phyloP scores from a whole-genome alignment of 768 basidiomycete genomes.

The Mycena rosella region DNA sequence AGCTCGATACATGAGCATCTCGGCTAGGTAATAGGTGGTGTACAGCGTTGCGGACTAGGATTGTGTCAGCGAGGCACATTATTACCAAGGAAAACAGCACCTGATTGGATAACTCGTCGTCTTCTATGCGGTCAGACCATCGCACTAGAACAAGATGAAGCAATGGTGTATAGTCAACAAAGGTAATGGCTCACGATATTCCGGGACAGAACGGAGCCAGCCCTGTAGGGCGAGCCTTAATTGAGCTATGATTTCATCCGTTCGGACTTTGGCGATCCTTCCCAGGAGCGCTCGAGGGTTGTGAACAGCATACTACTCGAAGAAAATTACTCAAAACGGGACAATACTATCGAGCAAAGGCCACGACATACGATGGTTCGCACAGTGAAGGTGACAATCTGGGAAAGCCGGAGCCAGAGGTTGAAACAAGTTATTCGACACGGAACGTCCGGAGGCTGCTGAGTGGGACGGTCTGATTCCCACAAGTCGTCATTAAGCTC shows the following conservation, averaged over 20 bases:
- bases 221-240: slow-evolving; percentile 77
- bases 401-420: slow-evolving; percentile 72
- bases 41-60: slow-evolving; percentile 63
- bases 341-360: slow-evolving; percentile 13
- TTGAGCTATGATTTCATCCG: slow-evolving; percentile 71
- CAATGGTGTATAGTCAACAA: slow-evolving; percentile 7
- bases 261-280: slow-evolving; percentile 64
- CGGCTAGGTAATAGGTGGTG: slow-evolving; percentile 68
- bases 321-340: neutral
- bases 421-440: slow-evolving; percentile 73
- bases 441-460: slow-evolving; percentile 74
- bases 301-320: slow-evolving; percentile 76
- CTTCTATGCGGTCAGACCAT: slow-evolving; percentile 68
- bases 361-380: slow-evolving; percentile 70
- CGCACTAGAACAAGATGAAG: slow-evolving; percentile 53
- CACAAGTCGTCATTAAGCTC: slow-evolving; percentile 90
- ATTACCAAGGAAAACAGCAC: neutral
- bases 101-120: slow-evolving; percentile 65
- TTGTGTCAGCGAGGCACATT: neutral
- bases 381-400: slow-evolving; percentile 77
- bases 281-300: slow-evolving; percentile 69
- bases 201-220: slow-evolving; percentile 79
- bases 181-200: slow-evolving; percentile 63
- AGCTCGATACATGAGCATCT: slow-evolving; percentile 79
- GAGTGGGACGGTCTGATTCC: slow-evolving; percentile 71